Percentiles rank a stretch among this genome's conserved stretches.
Conservation (phyloP, 345 rosid genomes). For the Cardiospermum halicacabum region DNA sequence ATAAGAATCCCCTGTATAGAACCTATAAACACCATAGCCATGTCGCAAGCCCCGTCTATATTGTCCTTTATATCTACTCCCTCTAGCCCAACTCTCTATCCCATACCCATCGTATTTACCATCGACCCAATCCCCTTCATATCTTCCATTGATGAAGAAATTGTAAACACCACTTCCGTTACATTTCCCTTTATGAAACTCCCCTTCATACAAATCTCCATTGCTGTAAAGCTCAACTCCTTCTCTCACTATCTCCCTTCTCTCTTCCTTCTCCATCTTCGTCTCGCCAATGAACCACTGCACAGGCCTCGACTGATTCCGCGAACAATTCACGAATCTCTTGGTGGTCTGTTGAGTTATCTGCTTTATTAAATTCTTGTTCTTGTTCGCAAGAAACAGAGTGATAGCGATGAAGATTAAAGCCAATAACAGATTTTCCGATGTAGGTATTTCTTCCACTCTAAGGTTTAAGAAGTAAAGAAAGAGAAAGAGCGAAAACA, state of each 20-base stretch:
- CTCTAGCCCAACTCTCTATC: conserved; percentile 90
- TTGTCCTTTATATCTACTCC: conserved; percentile 88
- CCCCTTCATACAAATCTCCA: conserved; percentile 94
- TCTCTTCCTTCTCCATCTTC: conserved; percentile 16
- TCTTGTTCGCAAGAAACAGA: conserved; percentile 72
- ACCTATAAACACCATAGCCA: conserved; percentile 75
- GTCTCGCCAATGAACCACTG: conserved; percentile 84
- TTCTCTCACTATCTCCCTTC: conserved; percentile 42
- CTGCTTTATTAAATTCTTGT: conserved; percentile 58
- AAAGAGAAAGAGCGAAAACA: conserved; percentile 43
- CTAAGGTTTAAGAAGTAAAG: conserved; percentile 46
- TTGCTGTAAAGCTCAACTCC: conserved; percentile 83
- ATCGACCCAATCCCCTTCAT: conserved; percentile 93
- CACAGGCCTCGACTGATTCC: conserved; percentile 45
- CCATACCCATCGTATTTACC: conserved; percentile 91
- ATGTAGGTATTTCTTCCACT: conserved; percentile 55
- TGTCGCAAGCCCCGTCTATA: conserved; percentile 77
- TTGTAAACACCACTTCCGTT: conserved; percentile 95
- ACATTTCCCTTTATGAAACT: conserved; percentile 72
- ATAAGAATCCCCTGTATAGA: conserved; percentile 87
- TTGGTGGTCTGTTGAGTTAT: conserved; percentile 39
- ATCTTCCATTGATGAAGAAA: conserved; percentile 67
- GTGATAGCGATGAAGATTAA: conserved; percentile 69
- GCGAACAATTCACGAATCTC: conserved; percentile 34
- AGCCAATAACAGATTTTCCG: conserved; percentile 73